Percentiles rank a stretch among this genome's conserved stretches.
phyloP scores from a whole-genome alignment of 768 basidiomycete species.

The Boletus tylopilopsis region DNA sequence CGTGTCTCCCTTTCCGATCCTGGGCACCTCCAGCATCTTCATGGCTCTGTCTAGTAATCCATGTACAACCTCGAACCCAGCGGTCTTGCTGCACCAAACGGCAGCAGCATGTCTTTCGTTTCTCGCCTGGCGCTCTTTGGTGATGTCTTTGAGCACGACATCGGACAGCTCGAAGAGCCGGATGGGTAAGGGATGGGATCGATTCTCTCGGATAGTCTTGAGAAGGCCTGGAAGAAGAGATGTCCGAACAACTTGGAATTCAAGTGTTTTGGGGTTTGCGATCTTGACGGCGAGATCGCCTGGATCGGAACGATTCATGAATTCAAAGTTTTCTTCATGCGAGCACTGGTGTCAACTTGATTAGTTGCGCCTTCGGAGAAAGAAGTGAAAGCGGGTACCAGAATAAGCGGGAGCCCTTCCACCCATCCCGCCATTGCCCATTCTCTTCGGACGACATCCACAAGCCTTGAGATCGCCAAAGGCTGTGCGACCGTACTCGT shows the following conservation, averaged over 20 bases:
- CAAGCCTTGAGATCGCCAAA: slow-evolving; percentile 82
- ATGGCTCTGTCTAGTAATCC: slow-evolving; percentile 92
- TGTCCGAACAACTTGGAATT: slow-evolving; percentile 97
- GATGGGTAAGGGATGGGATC: slow-evolving; percentile 87
- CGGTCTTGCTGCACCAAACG: slow-evolving; percentile 95
- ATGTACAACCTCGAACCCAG: slow-evolving; percentile 95
- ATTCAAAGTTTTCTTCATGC: slow-evolving; percentile 96
- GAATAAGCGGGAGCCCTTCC: slow-evolving; percentile 89
- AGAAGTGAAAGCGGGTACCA: slow-evolving; percentile 45
- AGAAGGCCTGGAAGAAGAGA: slow-evolving; percentile 93
- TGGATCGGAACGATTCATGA: slow-evolving; percentile 84
- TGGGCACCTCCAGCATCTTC: slow-evolving; percentile 92
- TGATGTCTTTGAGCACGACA: slow-evolving; percentile 82
- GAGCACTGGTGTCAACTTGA: slow-evolving; percentile 64
- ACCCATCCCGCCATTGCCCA: slow-evolving; percentile 97
- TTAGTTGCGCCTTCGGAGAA: slow-evolving; percentile 2
- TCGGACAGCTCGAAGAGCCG: slow-evolving; percentile 94
- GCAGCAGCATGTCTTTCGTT: slow-evolving; percentile 88
- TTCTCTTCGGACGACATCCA: slow-evolving; percentile 82
- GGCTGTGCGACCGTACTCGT: slow-evolving; percentile 96
- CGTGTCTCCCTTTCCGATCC: slow-evolving; percentile 55
- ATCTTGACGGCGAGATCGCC: slow-evolving; percentile 81
- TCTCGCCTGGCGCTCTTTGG: slow-evolving; percentile 75
- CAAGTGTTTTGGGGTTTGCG: slow-evolving; percentile 95
- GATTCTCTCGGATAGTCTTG: slow-evolving; percentile 96